phyloP scores from a whole-genome alignment of 2,329 filamentous ascomycete genomes.

The Colletotrichum lupini region DNA sequence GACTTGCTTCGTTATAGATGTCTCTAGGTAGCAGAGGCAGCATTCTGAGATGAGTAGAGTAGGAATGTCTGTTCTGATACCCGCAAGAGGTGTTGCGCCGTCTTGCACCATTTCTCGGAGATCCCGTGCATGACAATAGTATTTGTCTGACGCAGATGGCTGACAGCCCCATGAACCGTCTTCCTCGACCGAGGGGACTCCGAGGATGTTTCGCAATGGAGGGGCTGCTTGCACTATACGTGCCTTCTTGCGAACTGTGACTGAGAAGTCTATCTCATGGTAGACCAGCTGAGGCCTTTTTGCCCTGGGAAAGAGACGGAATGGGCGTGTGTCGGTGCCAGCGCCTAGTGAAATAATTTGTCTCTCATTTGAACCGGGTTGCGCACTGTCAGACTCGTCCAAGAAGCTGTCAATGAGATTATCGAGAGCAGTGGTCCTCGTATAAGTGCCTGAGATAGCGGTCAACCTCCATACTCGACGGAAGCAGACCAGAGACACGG shows the following conservation, averaged over 20 bases:
- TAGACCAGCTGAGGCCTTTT: constrained; percentile 69
- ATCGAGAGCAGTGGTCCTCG: constrained; percentile 87
- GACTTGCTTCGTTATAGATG: constrained; percentile 70
- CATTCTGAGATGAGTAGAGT: constrained; percentile 94
- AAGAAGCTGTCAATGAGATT: constrained; percentile 80
- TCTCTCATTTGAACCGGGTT: constrained; percentile 48
- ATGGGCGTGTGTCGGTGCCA: constrained; percentile 90
- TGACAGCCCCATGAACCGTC: constrained; percentile 55
- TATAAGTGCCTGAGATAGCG: constrained; percentile 80
- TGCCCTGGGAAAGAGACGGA: constrained; percentile 73
- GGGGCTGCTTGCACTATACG: constrained; percentile 60
- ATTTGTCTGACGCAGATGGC: constrained; percentile 53
- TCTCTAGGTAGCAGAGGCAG: constrained; percentile 89
- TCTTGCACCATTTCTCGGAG: constrained; percentile 67
- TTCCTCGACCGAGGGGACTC: constrained; percentile 43
- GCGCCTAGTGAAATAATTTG: constrained; percentile 95
- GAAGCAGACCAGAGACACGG: constrained; percentile 41
- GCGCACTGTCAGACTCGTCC: constrained; percentile 43
- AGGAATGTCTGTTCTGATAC: constrained; percentile 69
- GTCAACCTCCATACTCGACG: constrained; percentile 35
- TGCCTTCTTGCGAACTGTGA: constrained; percentile 77
- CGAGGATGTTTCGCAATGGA: constrained; percentile 51
- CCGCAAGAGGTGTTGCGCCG: constrained; percentile 39
- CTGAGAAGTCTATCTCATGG: constrained; percentile 91
- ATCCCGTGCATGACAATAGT: constrained; percentile 75